A percentile compares a stretch with the other conserved stretches of the same genome.
phyloP scores from a whole-genome alignment of 345 rosid species.

The Lepidium didymum region DNA sequence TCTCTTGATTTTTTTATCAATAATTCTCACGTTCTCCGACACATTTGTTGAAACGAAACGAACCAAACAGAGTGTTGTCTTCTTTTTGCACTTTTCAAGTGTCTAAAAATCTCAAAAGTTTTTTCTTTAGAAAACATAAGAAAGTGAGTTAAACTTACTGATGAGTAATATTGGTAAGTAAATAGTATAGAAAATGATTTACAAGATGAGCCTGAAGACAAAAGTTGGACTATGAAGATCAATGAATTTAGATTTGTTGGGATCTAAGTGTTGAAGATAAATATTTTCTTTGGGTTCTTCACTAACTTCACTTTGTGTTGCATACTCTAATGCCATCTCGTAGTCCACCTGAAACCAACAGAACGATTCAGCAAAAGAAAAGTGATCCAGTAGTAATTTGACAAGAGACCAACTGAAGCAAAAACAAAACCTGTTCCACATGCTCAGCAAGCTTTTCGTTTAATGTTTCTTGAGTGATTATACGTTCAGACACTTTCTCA shows the following conservation, averaged over 20 bases:
- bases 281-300: slow-evolving; percentile 80
- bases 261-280: slow-evolving; percentile 44
- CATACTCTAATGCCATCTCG: slow-evolving; percentile 95
- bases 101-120: neutral
- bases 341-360: slow-evolving; percentile 74
- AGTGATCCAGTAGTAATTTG: neutral
- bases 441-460: slow-evolving; percentile 67
- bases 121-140: neutral
- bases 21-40: slow-evolving; percentile 14
- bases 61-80: slow-evolving; percentile 2
- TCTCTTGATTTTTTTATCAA: neutral
- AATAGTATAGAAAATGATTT: neutral
- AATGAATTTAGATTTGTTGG: slow-evolving; percentile 32
- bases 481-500: slow-evolving; percentile 44
- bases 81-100: slow-evolving; percentile 10
- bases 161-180: neutral
- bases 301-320: slow-evolving; percentile 82
- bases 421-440: slow-evolving; percentile 65
- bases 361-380: neutral
- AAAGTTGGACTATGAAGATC: slow-evolving; percentile 55
- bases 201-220: slow-evolving; percentile 55
- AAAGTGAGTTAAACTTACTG: neutral
- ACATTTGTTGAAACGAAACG: slow-evolving; percentile 12
- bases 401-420: neutral
- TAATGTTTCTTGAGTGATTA: slow-evolving; percentile 66